Evolutionary conservation across 495 filamentous ascomycete genomes (phyloP), one percentile per base, ranked within the genome.

Genomic region (Neurospora tetrasperma): DNA sequence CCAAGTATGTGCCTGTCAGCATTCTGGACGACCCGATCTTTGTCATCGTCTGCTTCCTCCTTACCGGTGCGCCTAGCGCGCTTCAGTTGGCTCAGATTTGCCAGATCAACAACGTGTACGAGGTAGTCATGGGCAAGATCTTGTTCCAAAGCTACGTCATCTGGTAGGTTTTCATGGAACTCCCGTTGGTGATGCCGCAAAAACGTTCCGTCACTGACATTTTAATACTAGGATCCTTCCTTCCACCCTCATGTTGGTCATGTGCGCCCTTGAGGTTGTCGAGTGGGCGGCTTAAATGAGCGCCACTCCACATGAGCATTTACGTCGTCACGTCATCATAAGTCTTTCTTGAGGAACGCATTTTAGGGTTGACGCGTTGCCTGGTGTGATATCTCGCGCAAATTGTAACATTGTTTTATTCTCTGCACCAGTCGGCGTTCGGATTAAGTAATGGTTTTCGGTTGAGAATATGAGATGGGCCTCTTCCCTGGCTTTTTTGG

Each of bases 21-120:
- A 98, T 98, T 72, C 83, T 99, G 42, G 96, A 97, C 80, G 96
- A 99, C 77, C 96, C 96, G 7, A 98, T 99, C 76, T 99, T 99
- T 81, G 89, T 98, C 73, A 91, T 98, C 74, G 96, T 99, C 46
- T 97, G 94, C 81, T 99, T 98, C 85, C 86, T 99, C 68, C 90
- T 99, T 75, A 94, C 93, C 1, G 96, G 96, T 27, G 96, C 96
- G 8, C 96, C 96, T 16, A 97, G 93, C 74, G 96, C 96, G 41
- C 86, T 99, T 75, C 96, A 99, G 80, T 84, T 99, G 76, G 94
- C 96, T 8, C 96, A 99, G 83, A 99, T 99, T 73, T 99, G 96
- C 83, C 96, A 98, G 85, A 93, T 98, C 82, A 99, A 99, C 80
- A 92, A 90, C 72, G 96, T 98, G 14, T 99, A 93, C 80, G 93